These are phyloP conservation scores for Infundibulicybe gibba DNA, from an alignment of 768 basidiomycete species.

Conservation along the genomic window DNA sequence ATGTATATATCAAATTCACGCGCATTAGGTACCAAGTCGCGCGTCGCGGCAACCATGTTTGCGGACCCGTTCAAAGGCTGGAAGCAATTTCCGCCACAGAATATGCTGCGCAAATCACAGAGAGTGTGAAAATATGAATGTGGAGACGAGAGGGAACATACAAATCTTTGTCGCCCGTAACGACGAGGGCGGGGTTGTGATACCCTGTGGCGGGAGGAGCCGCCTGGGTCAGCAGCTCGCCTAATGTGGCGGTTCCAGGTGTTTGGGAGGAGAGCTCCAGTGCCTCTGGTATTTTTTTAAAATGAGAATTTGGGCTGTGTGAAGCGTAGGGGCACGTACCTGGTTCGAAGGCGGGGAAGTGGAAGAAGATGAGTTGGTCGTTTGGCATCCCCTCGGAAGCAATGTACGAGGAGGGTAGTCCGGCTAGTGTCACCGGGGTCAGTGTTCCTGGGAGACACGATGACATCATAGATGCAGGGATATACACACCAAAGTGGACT, in stretches of 20 bases:
- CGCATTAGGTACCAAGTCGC: conserved; percentile 7
- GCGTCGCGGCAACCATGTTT: conserved; percentile 6
- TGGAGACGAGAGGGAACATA: conserved; percentile 3
- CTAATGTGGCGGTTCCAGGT: conserved; percentile 13
- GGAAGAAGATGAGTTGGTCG: conserved; percentile 14
- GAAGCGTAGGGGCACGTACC: conserved; percentile 2
- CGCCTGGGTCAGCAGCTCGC: conserved; percentile 14
- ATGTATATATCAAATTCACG: conserved; percentile 8
- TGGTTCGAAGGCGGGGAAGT: conserved; percentile 15
- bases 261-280: conserved; percentile 6
- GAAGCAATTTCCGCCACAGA: conserved; percentile 15
- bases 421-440: conserved; percentile 2
- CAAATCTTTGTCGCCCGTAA: conserved; percentile 21
- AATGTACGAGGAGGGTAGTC: conserved; percentile 12
- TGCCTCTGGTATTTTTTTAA: too few species aligned
- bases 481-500: conserved; percentile 12
- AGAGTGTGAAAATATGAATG: not conserved
- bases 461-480: not conserved
- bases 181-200: conserved; percentile 15
- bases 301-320: conserved; percentile 1
- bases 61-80: conserved; percentile 4
- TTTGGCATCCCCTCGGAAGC: conserved; percentile 9
- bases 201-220: conserved; percentile 7
- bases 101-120: conserved; percentile 5
- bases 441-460: not conserved